Evolutionary conservation across 2,329 filamentous ascomycete genomes (phyloP), one percentile per base, ranked within the genome.

Genomic region (Alternaria tenuissima): DNA sequence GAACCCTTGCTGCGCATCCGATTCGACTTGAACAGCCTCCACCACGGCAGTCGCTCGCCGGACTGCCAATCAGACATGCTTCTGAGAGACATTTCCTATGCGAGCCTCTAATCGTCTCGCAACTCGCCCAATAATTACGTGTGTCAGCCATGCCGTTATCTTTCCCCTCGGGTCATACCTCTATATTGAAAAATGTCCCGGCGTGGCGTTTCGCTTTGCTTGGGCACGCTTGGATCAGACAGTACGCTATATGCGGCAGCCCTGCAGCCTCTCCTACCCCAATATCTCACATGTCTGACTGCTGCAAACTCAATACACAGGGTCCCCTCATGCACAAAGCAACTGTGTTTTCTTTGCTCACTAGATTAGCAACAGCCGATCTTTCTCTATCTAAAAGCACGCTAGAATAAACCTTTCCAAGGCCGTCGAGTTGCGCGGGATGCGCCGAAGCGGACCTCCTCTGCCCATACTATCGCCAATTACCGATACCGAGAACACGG

Each of bases 401-500:
- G 34, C 18, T 22, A 24, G 30, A 34, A 34, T 24, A 48, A 22
- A 48, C 46, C 36, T 36, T n/a, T n/a, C 7, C 32, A 32, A 28
- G 32, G 34, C 55, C 55, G 55, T 32, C 39, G 24, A 53, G 28
- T 41, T 54, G 43, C 32, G 32, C 48, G 46, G 59, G 55, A 58
- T 49, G 41, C 54, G 43, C 49, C 59, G 55, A 24, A 32, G n/a
- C 30, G 14, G 36, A 30, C 30, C 18, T 18, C 16, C n/a, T 46
- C 42, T 18, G 28, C 43, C 41, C 48, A 54, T 20, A 41, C 42
- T 34, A 53, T 52, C 39, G 59, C 55, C 54, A 57, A 55, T 49
- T 43, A 38, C 58, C 57, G 48, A 42, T 54, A 61, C 64, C 64
- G 59, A 62, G 7, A 43, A 18, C 30, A 51, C 34, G 64, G 64